These are phyloP conservation scores for Diutina mesorugosa DNA, from an alignment of 1,139 yeast species.

Conservation along the genomic window DNA sequence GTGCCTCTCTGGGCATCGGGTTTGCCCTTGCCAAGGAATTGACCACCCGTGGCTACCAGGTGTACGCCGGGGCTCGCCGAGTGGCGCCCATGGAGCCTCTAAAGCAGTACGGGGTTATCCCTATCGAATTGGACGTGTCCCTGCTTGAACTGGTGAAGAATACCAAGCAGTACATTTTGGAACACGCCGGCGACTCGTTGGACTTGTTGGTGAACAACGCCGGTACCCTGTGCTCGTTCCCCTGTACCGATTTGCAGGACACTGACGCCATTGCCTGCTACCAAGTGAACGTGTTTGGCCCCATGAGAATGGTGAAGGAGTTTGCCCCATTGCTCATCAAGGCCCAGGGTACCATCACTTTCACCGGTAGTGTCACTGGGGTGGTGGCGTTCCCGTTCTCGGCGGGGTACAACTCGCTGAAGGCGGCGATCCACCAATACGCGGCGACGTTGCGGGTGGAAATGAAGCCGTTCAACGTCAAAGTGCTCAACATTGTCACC, in stretches of 20 bases:
- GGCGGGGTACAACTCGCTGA: conserved; percentile 6
- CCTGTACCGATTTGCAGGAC: conserved; percentile 39
- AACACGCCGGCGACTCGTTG: conserved; percentile 26
- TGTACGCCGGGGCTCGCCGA: conserved; percentile 66
- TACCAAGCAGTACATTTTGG: conserved; percentile 27
- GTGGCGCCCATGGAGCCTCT: conserved; percentile 48
- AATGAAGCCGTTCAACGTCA: conserved; percentile 60
- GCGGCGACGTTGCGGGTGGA: conserved; percentile 42
- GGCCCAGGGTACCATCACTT: conserved; percentile 7
- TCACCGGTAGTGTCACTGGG: conserved; percentile 7
- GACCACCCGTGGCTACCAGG: conserved; percentile 48
- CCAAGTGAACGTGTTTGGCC: conserved; percentile 1
- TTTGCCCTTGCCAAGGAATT: conserved; percentile 52
- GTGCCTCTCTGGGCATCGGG: conserved; percentile 79
- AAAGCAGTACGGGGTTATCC: conserved; percentile 22
- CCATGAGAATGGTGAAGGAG: background rate
- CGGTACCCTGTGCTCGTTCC: conserved; percentile 53
- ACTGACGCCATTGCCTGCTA: background rate
- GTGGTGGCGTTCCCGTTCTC: conserved; percentile 7
- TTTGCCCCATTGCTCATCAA: conserved; percentile 7
- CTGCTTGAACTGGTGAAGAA: conserved; percentile 33
- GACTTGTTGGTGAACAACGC: conserved; percentile 9
- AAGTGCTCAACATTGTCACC: conserved; percentile 58
- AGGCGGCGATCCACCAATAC: conserved; percentile 2
- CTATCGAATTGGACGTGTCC: conserved; percentile 37